A percentile compares a stretch with the other conserved stretches of the same genome.
Conservation (phyloP, 129 eudicot genomes). For the Flaveria trinervia region DNA sequence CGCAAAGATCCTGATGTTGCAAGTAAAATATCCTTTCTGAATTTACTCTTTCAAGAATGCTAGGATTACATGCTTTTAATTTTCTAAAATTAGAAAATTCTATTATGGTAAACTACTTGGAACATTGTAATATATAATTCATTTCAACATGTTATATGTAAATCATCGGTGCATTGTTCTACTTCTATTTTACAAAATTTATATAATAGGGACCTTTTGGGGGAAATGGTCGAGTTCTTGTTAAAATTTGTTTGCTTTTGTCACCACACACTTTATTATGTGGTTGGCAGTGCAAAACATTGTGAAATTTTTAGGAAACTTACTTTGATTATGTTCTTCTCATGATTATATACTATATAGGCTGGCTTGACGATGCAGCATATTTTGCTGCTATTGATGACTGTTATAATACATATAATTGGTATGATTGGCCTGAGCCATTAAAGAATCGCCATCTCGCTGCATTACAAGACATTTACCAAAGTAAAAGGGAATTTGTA, state of each 20-base stretch:
- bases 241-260: constrained; percentile 12
- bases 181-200: constrained; percentile 1
- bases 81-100: background rate
- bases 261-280: constrained; percentile 15
- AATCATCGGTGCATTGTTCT: constrained; percentile 2
- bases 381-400: constrained; percentile 94
- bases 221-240: constrained; percentile 6
- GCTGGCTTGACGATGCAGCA: constrained; percentile 99
- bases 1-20: constrained; percentile 73
- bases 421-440: constrained; percentile 99
- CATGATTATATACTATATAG: constrained; percentile 42
- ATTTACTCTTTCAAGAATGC: constrained; percentile 4
- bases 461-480: constrained; percentile 78
- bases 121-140: background rate
- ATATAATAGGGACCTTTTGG: background rate
- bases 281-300: background rate
- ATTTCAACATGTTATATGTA: background rate
- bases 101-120: constrained; percentile 10
- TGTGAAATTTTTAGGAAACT: background rate
- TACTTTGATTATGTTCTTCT: constrained; percentile 18
- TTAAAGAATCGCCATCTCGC: constrained; percentile 88
- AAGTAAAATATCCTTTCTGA: constrained; percentile 47
- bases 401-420: constrained; percentile 55
- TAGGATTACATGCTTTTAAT: background rate
- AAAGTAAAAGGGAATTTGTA: constrained; percentile 79